These are phyloP conservation scores for Mimosa bimucronata DNA, from an alignment of 306 rosid genomes.

Conservation along the genomic window DNA sequence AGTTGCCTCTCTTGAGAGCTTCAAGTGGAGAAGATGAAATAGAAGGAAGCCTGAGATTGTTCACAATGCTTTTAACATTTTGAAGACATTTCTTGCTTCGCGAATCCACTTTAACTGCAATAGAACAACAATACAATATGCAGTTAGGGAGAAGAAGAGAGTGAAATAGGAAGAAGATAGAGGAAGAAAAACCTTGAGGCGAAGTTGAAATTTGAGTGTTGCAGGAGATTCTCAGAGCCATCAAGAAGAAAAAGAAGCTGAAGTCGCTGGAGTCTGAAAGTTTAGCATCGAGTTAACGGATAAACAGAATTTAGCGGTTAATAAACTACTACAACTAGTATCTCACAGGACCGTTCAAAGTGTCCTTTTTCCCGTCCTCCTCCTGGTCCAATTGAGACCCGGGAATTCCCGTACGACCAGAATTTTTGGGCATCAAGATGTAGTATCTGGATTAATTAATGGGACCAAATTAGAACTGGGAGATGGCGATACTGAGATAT, in stretches of 20 bases:
- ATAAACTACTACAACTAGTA: no score
- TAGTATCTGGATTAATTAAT: no score
- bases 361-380: no score
- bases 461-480: no score
- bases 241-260: background rate
- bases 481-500: no score
- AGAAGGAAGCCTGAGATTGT: constrained; percentile 35
- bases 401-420: no score
- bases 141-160: background rate
- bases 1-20: constrained; percentile 49
- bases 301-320: constrained; percentile 11
- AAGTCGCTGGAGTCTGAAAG: background rate
- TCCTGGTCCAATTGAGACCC: no score
- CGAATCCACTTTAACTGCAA: constrained; percentile 29
- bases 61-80: constrained; percentile 34
- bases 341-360: no score
- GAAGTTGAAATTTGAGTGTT: constrained; percentile 34
- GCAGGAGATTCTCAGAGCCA: constrained; percentile 55
- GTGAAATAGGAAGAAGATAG: background rate
- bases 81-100: constrained; percentile 24
- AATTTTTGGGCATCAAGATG: no score
- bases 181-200: constrained; percentile 35
- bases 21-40: constrained; percentile 55
- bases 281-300: background rate
- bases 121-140: background rate